Base-by-base conservation (phyloP, 139 green algal genomes). In the Limnomonas spitsbergensis region DNA sequence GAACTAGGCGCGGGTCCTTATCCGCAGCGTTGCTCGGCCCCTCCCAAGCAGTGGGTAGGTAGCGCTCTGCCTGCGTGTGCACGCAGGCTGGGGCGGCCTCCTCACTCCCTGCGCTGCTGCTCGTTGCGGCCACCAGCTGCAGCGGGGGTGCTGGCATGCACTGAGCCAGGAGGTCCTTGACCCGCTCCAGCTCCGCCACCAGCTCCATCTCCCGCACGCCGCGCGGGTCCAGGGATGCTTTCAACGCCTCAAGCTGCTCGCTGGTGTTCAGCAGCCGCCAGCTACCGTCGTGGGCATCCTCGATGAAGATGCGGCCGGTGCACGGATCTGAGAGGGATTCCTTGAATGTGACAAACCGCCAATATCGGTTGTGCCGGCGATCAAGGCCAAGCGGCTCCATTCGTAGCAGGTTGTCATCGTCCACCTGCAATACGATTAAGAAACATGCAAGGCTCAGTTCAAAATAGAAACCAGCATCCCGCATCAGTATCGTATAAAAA, bases 351-450 rank as follows among this genome's bases (percentile, higher is more conserved):
- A 66, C 72, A 31, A 94, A 76, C 6, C 83, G 85, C 86, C 86
- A 94, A 88, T 95, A 95, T 38, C 85, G 78, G 84, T 95, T 96
- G 82, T 89, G 83, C 31, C 93, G 82, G 27, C 94, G 76, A 85
- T 97, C 94, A 71, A 88, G 54, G 26, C 94, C 94, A 29, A 97
- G 77, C 0, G 91, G 88, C 84, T 90, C 83, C 40, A 83, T 32
- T 29, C 81, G 79, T n/a, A 85, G 70, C 9, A 32, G 38, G 27
- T 61, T 6, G 26, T 75, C 69, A 20, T 75, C 69, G 24, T 75
- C 69, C 26, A 72, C 61, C 61, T 72, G 61, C 27, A 27, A 40
- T 20, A 29, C 54, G 34, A 29, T 7, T 26, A n/a, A n/a, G n/a
- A n/a, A n/a, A n/a, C n/a, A n/a, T n/a, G n/a, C n/a, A n/a, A n/a